Evolutionary conservation across 305 asterid species (phyloP).

Genomic region (Stenogyne calaminthoides): DNA sequence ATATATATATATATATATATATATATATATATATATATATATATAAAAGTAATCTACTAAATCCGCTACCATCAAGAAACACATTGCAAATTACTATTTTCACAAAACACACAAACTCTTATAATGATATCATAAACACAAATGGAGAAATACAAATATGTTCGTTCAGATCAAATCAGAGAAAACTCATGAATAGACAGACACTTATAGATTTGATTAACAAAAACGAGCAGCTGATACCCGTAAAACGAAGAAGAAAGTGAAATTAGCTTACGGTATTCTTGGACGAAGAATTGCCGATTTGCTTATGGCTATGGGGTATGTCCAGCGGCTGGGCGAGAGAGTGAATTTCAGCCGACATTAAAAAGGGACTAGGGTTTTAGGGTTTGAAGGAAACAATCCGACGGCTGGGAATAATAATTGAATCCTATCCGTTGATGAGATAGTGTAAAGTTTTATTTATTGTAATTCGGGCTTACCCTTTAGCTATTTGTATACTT

Average conservation of each 20-base stretch:
- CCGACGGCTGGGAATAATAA: constrained; percentile 10
- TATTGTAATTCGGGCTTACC: background rate
- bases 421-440: constrained; percentile 3
- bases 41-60: background rate
- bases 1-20: too few relatives aligned
- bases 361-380: constrained; percentile 30
- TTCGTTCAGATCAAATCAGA: background rate
- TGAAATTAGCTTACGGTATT: constrained; percentile 26
- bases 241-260: background rate
- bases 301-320: background rate
- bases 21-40: too few relatives aligned
- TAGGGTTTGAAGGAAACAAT: constrained; percentile 27
- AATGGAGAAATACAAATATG: background rate
- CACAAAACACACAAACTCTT: background rate
- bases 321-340: constrained; percentile 32
- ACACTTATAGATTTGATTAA: background rate
- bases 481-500: background rate
- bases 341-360: background rate
- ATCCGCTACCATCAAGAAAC: background rate
- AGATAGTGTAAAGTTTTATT: background rate
- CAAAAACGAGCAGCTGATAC: background rate
- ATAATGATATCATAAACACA: background rate
- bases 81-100: background rate
- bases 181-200: background rate
- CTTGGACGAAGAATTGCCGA: background rate